phyloP scores from a whole-genome alignment of 495 filamentous ascomycete genomes.

The Penicillium samsonianum region DNA sequence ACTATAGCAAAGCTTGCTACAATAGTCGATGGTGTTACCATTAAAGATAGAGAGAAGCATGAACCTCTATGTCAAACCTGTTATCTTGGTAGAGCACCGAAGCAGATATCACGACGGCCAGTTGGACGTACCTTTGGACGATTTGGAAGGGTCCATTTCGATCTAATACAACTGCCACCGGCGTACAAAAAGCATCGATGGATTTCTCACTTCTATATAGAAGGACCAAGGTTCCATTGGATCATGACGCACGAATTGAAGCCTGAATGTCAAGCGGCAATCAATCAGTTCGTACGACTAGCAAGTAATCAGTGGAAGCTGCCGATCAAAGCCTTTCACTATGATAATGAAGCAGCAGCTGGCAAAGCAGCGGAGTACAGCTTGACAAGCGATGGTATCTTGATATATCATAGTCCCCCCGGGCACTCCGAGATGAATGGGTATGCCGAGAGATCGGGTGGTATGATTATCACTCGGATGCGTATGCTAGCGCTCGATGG shows the following conservation, averaged over 20 bases:
- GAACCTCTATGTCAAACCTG: too few species aligned
- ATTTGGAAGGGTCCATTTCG: background rate
- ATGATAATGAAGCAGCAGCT: background rate
- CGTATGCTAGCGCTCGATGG: background rate
- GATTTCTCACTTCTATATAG: constrained; percentile 1
- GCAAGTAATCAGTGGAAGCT: background rate
- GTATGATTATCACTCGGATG: background rate
- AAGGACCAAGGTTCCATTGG: background rate
- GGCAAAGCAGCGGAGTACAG: background rate
- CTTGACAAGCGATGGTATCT: background rate
- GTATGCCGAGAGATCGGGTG: background rate
- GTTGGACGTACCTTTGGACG: background rate
- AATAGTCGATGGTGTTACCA: too few species aligned
- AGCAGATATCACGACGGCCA: too few species aligned
- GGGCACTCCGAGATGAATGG: background rate
- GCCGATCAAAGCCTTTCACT: background rate
- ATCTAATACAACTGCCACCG: background rate
- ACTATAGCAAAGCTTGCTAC: too few species aligned
- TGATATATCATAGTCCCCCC: background rate
- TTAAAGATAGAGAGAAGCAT: too few species aligned
- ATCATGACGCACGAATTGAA: background rate
- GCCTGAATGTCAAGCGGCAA: background rate
- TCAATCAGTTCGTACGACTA: background rate
- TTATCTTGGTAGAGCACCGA: too few species aligned
- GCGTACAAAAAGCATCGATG: background rate